A percentile compares a stretch with the other conserved stretches of the same genome.
These are phyloP conservation scores for Dioszegia crocea DNA, from an alignment of 768 basidiomycete genomes.

Conservation along the genomic window DNA sequence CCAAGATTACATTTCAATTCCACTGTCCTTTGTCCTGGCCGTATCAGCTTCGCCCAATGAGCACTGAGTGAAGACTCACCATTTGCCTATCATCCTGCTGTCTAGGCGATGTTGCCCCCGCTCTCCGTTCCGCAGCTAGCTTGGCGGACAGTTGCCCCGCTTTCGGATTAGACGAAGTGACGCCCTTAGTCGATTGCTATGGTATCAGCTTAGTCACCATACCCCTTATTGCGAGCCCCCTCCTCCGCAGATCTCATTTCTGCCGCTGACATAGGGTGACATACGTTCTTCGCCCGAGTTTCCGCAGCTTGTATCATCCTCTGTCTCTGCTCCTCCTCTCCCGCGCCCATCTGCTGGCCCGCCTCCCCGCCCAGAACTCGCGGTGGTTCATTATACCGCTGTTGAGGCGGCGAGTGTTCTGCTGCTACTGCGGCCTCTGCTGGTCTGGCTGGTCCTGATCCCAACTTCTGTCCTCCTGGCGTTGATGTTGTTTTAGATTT, in stretches of 20 bases:
- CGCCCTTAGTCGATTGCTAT: constrained; percentile 36
- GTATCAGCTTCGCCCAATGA: neutral
- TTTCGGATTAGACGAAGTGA: constrained; percentile 39
- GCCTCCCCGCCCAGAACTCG: constrained; percentile 8
- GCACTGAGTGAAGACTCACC: constrained; percentile 26
- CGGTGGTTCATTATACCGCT: constrained; percentile 6
- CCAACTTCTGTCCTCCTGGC: constrained; percentile 38
- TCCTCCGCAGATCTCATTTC: neutral
- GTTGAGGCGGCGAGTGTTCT: neutral
- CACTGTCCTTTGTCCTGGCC: constrained; percentile 16
- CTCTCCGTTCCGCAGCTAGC: constrained; percentile 37
- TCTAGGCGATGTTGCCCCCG: constrained; percentile 8
- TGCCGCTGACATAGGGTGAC: constrained; percentile 10
- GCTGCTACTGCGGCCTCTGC: constrained; percentile 5
- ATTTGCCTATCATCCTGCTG: constrained; percentile 33
- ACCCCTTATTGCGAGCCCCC: no score
- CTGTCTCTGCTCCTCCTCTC: constrained; percentile 37
- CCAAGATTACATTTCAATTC: constrained; percentile 9
- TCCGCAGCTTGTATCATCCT: constrained; percentile 44
- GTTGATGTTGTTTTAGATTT: constrained; percentile 10
- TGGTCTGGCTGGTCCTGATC: constrained; percentile 29
- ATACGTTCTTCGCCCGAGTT: constrained; percentile 42
- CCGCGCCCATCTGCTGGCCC: constrained; percentile 12
- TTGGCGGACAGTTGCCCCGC: constrained; percentile 44
- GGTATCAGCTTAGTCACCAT: no score